Conservation (phyloP, 83 land plant genomes). For the Diphasiastrum complanatum region DNA sequence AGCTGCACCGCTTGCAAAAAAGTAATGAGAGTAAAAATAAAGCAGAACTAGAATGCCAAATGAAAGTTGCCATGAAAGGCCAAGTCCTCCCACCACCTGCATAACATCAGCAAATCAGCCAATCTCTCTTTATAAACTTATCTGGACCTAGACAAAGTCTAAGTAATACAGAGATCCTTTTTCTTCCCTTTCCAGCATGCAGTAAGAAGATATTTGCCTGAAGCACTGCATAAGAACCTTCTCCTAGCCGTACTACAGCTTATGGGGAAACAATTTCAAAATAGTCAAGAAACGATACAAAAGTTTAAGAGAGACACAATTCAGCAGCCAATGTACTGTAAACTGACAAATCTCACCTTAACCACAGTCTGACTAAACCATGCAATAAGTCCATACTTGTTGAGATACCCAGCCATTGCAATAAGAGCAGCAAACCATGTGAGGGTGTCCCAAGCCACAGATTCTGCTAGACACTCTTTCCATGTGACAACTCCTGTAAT, state of each 20-base stretch:
- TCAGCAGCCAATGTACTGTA: background rate
- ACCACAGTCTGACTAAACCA: slow-evolving; percentile 98
- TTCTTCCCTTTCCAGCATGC: no score
- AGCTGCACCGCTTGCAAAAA: slow-evolving; percentile 97
- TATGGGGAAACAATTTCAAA: background rate
- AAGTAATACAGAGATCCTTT: no score
- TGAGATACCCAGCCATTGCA: slow-evolving; percentile 98
- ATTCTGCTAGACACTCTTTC: slow-evolving; percentile 93
- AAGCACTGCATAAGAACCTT: background rate
- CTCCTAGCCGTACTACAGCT: no score
- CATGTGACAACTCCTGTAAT: slow-evolving; percentile 89
- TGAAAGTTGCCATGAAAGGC: slow-evolving; percentile 84
- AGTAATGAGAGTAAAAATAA: slow-evolving; percentile 93
- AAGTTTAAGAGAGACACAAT: background rate
- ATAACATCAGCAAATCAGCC: no score
- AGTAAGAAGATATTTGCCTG: background rate
- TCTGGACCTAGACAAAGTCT: no score
- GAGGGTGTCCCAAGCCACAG: slow-evolving; percentile 98
- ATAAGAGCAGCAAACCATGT: slow-evolving; percentile 99
- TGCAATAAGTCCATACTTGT: slow-evolving; percentile 87
- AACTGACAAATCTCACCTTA: slow-evolving; percentile 67
- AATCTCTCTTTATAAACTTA: no score
- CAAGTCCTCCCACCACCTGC: slow-evolving; percentile 95
- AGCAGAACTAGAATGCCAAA: slow-evolving; percentile 84
- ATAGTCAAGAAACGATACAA: background rate